Conservation (phyloP, 163 green algal genomes). For the Chloroidium sp. region DNA sequence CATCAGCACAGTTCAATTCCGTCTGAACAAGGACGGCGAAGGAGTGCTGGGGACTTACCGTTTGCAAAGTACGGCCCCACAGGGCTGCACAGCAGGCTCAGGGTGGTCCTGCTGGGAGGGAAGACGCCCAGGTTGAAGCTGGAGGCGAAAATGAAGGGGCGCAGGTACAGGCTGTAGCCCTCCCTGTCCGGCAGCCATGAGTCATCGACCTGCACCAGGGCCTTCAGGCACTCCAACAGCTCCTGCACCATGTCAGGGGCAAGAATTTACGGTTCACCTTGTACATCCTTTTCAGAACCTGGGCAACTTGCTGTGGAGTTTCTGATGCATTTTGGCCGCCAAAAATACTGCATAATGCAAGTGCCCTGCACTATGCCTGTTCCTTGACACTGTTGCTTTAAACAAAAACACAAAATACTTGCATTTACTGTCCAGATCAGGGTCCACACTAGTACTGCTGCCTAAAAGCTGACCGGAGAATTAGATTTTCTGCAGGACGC, state of each 20-base stretch:
- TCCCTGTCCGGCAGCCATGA: slow-evolving; percentile 41
- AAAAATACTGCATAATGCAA: no score
- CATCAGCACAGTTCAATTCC: no score
- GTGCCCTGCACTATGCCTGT: neutral
- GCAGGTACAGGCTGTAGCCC: slow-evolving; percentile 60
- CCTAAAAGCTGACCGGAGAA: neutral
- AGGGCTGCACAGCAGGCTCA: slow-evolving; percentile 45
- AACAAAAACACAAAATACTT: neutral
- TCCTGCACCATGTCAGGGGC: slow-evolving; percentile 22
- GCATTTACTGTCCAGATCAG: neutral
- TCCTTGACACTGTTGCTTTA: neutral
- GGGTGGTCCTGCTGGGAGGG: slow-evolving; percentile 27
- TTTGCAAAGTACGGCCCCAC: slow-evolving; percentile 54
- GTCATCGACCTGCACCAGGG: slow-evolving; percentile 45
- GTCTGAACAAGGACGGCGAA: no score
- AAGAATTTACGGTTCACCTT: neutral
- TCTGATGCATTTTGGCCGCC: no score
- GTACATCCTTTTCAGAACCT: no score
- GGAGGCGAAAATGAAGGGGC: slow-evolving; percentile 48
- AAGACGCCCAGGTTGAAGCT: slow-evolving; percentile 39
- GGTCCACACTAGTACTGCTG: neutral
- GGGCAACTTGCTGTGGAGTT: no score
- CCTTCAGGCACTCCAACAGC: slow-evolving; percentile 53
- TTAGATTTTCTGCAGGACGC: neutral
- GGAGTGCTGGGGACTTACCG: slow-evolving; percentile 1